Percentiles rank a stretch among this genome's conserved stretches.
Evolutionary conservation across 345 rosid genomes (phyloP).

Genomic region (Camelina sativa): DNA sequence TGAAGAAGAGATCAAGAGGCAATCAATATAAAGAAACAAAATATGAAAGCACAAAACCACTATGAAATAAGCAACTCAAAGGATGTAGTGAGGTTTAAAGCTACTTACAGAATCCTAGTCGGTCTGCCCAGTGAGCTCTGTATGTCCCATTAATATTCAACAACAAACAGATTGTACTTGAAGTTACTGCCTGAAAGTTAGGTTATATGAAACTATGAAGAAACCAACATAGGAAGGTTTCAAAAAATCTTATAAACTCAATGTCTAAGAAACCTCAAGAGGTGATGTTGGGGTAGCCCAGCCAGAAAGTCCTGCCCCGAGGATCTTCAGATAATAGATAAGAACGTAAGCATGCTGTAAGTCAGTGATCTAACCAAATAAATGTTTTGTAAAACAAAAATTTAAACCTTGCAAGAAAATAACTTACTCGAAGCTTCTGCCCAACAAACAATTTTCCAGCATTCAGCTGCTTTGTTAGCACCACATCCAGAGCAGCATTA

Average conservation of each 20-base stretch:
- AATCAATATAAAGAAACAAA: slow-evolving; percentile 31
- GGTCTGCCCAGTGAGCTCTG: slow-evolving; percentile 95
- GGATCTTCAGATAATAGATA: slow-evolving; percentile 60
- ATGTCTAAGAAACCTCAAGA: slow-evolving; percentile 66
- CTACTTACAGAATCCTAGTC: slow-evolving; percentile 87
- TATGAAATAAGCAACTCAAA: slow-evolving; percentile 22
- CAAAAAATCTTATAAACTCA: slow-evolving; percentile 30
- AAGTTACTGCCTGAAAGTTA: slow-evolving; percentile 57
- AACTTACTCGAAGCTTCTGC: slow-evolving; percentile 85
- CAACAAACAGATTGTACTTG: slow-evolving; percentile 57
- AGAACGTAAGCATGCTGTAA: slow-evolving; percentile 36
- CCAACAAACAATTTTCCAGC: slow-evolving; percentile 82
- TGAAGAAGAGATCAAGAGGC: slow-evolving; percentile 39
- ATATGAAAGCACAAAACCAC: slow-evolving; percentile 30
- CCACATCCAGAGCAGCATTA: slow-evolving; percentile 68
- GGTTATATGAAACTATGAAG: slow-evolving; percentile 31
- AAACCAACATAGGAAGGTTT: slow-evolving; percentile 26
- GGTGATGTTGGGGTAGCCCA: slow-evolving; percentile 91
- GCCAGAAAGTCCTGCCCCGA: slow-evolving; percentile 85
- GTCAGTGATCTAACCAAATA: slow-evolving; percentile 26
- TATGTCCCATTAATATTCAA: slow-evolving; percentile 91
- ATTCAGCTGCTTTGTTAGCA: slow-evolving; percentile 63
- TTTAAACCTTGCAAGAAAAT: slow-evolving; percentile 19
- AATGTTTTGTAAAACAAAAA: background rate
- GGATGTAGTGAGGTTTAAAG: slow-evolving; percentile 8